Percentiles rank a stretch among this genome's conserved stretches.
Conservation (phyloP, 1,284 basidiomycete genomes). For the Phellopilus nigrolimitatus region DNA sequence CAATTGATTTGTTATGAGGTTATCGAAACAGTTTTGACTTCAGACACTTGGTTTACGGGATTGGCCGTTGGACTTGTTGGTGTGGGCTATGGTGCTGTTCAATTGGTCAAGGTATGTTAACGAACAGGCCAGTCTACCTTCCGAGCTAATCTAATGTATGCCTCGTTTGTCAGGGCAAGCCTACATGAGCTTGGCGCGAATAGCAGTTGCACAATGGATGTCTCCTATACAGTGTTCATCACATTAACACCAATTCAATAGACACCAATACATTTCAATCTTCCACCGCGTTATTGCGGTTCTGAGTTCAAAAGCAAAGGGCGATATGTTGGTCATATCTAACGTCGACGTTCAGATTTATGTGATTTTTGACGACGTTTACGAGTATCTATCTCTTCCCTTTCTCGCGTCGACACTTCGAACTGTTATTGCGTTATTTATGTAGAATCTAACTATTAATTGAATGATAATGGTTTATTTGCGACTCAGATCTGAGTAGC, state of each 20-base stretch:
- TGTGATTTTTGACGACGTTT: no score
- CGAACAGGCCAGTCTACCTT: not conserved
- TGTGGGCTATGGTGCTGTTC: conserved; percentile 44
- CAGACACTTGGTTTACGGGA: conserved; percentile 51
- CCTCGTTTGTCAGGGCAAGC: conserved; percentile 17
- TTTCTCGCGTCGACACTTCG: no score
- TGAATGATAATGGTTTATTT: no score
- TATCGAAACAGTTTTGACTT: conserved; percentile 10
- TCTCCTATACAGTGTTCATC: no score
- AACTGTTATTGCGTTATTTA: no score
- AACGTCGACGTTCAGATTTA: no score
- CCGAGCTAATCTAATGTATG: not conserved
- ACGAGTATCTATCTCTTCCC: no score
- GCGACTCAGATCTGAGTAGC: not conserved
- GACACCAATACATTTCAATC: conserved; percentile 27
- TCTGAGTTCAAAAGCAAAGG: no score
- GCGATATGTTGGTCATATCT: no score
- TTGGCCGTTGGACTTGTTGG: conserved; percentile 52
- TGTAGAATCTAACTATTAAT: not conserved
- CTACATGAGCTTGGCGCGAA: not conserved
- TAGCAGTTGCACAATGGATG: not conserved
- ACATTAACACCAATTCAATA: not conserved
- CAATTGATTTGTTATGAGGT: conserved; percentile 3
- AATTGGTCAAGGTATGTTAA: conserved; percentile 47
- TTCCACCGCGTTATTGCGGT: no score